Evolutionary conservation across 2,329 filamentous ascomycete species (phyloP), one percentile per base, ranked within the genome.

Genomic region (Hypoxylon sp.): DNA sequence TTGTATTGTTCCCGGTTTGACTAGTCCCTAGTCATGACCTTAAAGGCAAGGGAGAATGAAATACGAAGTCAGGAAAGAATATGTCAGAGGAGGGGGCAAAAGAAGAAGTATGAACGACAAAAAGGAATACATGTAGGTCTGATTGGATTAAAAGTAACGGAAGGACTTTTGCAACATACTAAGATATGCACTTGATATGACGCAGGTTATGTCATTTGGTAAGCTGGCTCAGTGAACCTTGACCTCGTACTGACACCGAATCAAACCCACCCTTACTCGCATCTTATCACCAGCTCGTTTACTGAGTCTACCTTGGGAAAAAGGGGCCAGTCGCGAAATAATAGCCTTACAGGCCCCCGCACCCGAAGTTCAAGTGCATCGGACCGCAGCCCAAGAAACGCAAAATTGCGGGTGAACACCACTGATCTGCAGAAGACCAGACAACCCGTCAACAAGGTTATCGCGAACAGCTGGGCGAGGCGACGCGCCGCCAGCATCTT

Each of bases 291-390:
- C 38, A 19, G 11, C 17, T 17, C 9, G 11, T 21, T 13, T 14
- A 3, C 34, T 36, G 9, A 14, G 14, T 14, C 34, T 13, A 36
- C 13, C 5, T 36, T 58, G 52, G 61, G 58, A 46, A 23, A 57
- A 17, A n/a, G 36, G 32, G 51, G 51, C 21, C 48, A 57, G 25
- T 41, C 36, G 49, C 43, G 38, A 60, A 55, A 50, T 58, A 21
- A 56, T 57, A 61, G 63, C 58, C 65, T 58, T 68, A 66, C 34
- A 64, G 56, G 50, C 63, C 66, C 66, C 68, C 66, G 57, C 66
- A 69, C 63, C 67, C 67, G 64, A 53, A 19, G 19, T 23, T 65
- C 30, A 36, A 57, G 30, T 25, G 34, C 38, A 49, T 25, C 52
- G 45, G 60, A 25, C 53, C 53, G 61, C 57, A 13, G 38, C 28